These are phyloP conservation scores for Oenanthe javanica DNA, from an alignment of 140 eudicot genomes.

Conservation along the genomic window DNA sequence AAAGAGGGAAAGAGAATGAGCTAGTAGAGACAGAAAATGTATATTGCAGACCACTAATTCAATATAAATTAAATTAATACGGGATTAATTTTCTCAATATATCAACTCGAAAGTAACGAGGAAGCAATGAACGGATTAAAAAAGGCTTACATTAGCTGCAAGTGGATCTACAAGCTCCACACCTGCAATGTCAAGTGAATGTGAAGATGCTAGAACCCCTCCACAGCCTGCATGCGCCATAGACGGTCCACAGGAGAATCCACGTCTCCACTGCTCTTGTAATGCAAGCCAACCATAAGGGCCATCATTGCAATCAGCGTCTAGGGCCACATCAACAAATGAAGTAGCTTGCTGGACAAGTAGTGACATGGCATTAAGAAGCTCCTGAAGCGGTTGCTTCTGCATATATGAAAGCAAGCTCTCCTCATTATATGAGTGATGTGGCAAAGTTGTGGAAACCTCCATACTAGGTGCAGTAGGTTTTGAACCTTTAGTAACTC, in stretches of 20 bases:
- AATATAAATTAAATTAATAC: background rate
- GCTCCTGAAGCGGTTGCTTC: slow-evolving; percentile 85
- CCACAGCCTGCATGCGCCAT: slow-evolving; percentile 99
- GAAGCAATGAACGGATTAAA: slow-evolving; percentile 3
- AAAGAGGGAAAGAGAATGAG: background rate
- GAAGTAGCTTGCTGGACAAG: slow-evolving; percentile 98
- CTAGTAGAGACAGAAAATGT: background rate
- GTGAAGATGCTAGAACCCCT: slow-evolving; percentile 83
- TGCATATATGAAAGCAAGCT: slow-evolving; percentile 67
- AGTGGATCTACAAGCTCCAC: slow-evolving; percentile 90
- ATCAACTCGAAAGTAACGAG: background rate
- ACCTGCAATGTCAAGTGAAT: slow-evolving; percentile 93
- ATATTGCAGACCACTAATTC: background rate
- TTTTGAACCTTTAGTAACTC: slow-evolving; percentile 61
- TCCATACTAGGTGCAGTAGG: slow-evolving; percentile 52
- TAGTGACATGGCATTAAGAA: slow-evolving; percentile 73
- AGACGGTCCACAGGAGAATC: slow-evolving; percentile 94
- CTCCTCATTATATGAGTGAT: slow-evolving; percentile 68
- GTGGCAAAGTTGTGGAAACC: slow-evolving; percentile 37
- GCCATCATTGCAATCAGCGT: slow-evolving; percentile 91
- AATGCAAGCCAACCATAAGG: slow-evolving; percentile 95
- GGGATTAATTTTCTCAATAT: background rate
- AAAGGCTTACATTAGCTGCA: slow-evolving; percentile 71
- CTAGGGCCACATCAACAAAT: slow-evolving; percentile 90
- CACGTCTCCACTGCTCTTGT: slow-evolving; percentile 97